Evolutionary conservation across 2,329 filamentous ascomycete genomes (phyloP).

Genomic region (Aspergillus costaricaensis): DNA sequence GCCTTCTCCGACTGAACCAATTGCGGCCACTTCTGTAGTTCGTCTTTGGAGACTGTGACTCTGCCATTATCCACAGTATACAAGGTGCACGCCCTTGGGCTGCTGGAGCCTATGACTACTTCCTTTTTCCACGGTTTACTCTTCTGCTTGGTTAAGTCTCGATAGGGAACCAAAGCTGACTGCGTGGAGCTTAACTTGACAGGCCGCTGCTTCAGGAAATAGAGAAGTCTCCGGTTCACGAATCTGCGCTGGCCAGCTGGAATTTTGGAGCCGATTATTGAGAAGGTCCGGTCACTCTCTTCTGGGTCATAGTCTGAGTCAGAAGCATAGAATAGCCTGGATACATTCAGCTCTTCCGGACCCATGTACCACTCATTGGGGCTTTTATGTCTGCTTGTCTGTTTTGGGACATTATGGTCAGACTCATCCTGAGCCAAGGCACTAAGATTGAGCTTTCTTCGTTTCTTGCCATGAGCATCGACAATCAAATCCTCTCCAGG

Average conservation of each 20-base stretch:
- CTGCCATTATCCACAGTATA: slow-evolving; percentile 29
- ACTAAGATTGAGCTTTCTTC: slow-evolving; percentile 30
- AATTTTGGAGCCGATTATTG: slow-evolving; percentile 23
- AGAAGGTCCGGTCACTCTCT: slow-evolving; percentile 31
- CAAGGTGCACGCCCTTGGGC: slow-evolving; percentile 31
- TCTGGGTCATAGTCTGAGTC: slow-evolving; percentile 28
- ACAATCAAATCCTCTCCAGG: slow-evolving; percentile 27
- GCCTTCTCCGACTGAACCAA: slow-evolving; percentile 13
- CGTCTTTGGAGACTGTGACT: slow-evolving; percentile 30
- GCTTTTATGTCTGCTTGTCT: background rate
- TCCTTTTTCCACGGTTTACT: slow-evolving; percentile 8
- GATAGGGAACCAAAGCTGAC: slow-evolving; percentile 34
- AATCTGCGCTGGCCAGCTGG: slow-evolving; percentile 31
- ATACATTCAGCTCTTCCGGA: slow-evolving; percentile 36
- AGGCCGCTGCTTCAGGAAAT: slow-evolving; percentile 31
- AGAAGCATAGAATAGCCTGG: slow-evolving; percentile 48
- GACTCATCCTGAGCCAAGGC: slow-evolving; percentile 2
- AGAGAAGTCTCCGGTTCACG: slow-evolving; percentile 33
- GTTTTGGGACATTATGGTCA: background rate
- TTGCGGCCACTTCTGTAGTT: slow-evolving; percentile 32
- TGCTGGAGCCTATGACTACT: slow-evolving; percentile 11
- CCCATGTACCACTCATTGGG: slow-evolving; percentile 41
- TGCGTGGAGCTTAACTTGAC: slow-evolving; percentile 22
- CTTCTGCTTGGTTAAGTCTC: background rate
- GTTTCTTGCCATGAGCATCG: slow-evolving; percentile 32